phyloP scores from a whole-genome alignment of 1,284 basidiomycete species.

The Abortiporus biennis region DNA sequence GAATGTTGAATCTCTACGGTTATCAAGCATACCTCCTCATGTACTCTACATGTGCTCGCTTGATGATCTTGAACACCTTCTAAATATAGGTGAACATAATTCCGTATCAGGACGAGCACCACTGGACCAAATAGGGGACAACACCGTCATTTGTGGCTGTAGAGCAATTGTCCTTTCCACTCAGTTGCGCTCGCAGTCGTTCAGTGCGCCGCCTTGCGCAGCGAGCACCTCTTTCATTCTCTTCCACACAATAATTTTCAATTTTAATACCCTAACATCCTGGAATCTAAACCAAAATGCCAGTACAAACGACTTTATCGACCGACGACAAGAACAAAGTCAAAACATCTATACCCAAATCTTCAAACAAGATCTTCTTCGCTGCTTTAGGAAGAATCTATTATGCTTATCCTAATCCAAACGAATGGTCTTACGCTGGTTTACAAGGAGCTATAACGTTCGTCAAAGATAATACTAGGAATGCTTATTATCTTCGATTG shows the following conservation, averaged over 20 bases:
- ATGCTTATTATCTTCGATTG: constrained; percentile 63
- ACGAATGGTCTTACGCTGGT: constrained; percentile 81
- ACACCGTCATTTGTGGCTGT: constrained; percentile 8
- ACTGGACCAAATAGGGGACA: constrained; percentile 9
- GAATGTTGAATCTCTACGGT: too few relatives aligned
- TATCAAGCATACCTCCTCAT: too few relatives aligned
- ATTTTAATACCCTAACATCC: too few relatives aligned
- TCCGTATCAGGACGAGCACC: neutral
- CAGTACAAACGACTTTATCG: constrained; percentile 61
- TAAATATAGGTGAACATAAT: neutral
- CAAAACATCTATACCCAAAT: constrained; percentile 54
- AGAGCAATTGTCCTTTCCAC: too few relatives aligned
- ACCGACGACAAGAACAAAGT: constrained; percentile 75
- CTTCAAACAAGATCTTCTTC: constrained; percentile 66
- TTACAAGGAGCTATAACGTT: constrained; percentile 81
- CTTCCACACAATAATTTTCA: constrained; percentile 1
- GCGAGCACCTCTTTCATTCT: constrained; percentile 5
- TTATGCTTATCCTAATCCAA: constrained; percentile 72
- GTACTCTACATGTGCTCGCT: too few relatives aligned
- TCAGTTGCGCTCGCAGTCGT: neutral
- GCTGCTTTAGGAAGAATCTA: constrained; percentile 84
- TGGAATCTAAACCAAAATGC: constrained; percentile 47
- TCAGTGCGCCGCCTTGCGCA: constrained; percentile 7
- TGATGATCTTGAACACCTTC: too few relatives aligned
- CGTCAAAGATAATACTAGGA: constrained; percentile 54